phyloP scores from a whole-genome alignment of 192 early-diverging fungal species.

The Gigaspora rosea region DNA sequence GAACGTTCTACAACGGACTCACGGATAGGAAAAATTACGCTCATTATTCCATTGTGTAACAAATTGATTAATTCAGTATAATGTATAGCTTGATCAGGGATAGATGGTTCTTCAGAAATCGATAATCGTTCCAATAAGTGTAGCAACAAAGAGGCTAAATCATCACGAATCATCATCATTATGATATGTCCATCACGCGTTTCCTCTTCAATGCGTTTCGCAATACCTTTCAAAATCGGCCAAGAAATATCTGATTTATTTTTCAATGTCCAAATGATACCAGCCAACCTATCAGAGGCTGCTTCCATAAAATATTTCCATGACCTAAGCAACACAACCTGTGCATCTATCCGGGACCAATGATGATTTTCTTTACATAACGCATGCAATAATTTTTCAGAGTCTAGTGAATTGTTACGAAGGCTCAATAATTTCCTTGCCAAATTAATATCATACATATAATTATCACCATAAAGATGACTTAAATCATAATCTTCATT shows the following conservation, averaged over 20 bases:
- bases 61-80: conserved; percentile 16
- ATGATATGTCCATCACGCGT: neutral
- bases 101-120: neutral
- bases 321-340: conserved; percentile 38
- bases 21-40: conserved; percentile 5
- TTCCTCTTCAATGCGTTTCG: conserved; percentile 23
- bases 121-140: conserved; percentile 12
- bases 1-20: conserved; percentile 3
- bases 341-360: conserved; percentile 36
- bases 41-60: conserved; percentile 24
- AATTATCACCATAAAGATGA: conserved; percentile 41
- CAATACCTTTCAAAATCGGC: neutral
- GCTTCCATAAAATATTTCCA: conserved; percentile 40
- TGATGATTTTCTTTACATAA: conserved; percentile 34
- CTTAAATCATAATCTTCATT: conserved; percentile 33
- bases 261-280: conserved; percentile 12
- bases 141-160: conserved; percentile 21
- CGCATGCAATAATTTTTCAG: neutral
- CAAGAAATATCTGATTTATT: conserved; percentile 17
- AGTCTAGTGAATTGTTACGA: neutral
- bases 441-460: conserved; percentile 42
- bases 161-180: conserved; percentile 14
- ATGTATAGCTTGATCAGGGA: neutral
- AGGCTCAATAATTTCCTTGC: conserved; percentile 10
- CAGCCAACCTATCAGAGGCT: conserved; percentile 23